phyloP scores from a whole-genome alignment of 306 rosid species.

The Hippophae gyantsensis region DNA sequence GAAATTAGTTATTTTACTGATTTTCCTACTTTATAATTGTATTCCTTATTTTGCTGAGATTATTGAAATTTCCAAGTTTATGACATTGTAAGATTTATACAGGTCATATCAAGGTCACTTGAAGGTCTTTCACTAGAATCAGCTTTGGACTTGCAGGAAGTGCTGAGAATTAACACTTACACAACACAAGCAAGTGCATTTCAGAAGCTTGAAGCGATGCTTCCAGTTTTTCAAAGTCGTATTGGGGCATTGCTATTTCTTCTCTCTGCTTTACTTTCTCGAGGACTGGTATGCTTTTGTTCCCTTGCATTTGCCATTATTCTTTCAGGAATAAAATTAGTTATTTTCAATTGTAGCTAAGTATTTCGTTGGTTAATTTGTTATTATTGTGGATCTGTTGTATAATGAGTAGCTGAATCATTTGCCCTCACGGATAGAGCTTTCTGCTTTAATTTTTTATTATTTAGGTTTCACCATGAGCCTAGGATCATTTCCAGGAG shows the following conservation, averaged over 20 bases:
- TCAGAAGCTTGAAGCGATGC: slow-evolving; percentile 56
- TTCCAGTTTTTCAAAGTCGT: slow-evolving; percentile 78
- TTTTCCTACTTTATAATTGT: slow-evolving; percentile 12
- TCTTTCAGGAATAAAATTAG: background rate
- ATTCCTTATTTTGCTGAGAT: slow-evolving; percentile 3
- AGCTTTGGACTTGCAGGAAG: slow-evolving; percentile 59
- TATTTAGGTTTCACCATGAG: no score
- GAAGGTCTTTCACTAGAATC: slow-evolving; percentile 76
- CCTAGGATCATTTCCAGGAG: no score
- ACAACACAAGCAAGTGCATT: slow-evolving; percentile 56
- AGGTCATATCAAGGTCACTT: slow-evolving; percentile 59
- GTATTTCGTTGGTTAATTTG: background rate
- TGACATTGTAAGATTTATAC: slow-evolving; percentile 21
- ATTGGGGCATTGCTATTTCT: slow-evolving; percentile 96
- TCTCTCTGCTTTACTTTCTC: slow-evolving; percentile 86
- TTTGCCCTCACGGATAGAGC: background rate
- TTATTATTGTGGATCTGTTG: background rate
- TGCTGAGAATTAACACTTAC: slow-evolving; percentile 61
- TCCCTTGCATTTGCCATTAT: slow-evolving; percentile 3
- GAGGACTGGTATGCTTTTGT: slow-evolving; percentile 70
- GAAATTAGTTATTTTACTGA: slow-evolving; percentile 15
- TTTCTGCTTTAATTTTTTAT: background rate
- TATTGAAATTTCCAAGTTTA: slow-evolving; percentile 7
- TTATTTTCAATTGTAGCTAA: background rate
- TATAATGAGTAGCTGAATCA: background rate